phyloP scores from a whole-genome alignment of 495 filamentous ascomycete species.

The Aspergillus bertholletiae region DNA sequence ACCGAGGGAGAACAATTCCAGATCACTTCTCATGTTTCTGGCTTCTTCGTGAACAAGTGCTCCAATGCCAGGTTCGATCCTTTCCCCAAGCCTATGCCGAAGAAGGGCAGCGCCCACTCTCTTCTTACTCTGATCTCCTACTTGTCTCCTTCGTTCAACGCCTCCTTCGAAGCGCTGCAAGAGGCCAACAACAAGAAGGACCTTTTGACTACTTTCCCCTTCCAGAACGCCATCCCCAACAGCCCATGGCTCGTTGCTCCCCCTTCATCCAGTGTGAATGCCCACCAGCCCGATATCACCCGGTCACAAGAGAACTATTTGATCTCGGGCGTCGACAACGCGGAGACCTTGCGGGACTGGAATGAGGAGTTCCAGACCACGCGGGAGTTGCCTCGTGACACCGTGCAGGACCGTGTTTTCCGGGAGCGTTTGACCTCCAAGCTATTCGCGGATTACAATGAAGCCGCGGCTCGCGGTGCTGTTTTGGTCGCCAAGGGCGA shows the following conservation, averaged over 20 bases:
- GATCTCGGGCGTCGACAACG: slow-evolving; percentile 83
- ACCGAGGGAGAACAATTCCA: slow-evolving; percentile 91
- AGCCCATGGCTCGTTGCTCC: slow-evolving; percentile 87
- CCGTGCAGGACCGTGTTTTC: slow-evolving; percentile 94
- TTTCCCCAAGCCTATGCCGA: slow-evolving; percentile 64
- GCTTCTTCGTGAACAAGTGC: slow-evolving; percentile 95
- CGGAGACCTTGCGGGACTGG: slow-evolving; percentile 94
- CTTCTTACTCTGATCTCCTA: slow-evolving; percentile 73
- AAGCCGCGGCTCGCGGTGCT: slow-evolving; percentile 91
- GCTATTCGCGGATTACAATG: slow-evolving; percentile 95
- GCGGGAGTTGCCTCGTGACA: slow-evolving; percentile 85
- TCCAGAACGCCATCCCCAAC: slow-evolving; percentile 87
- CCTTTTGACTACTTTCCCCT: slow-evolving; percentile 86
- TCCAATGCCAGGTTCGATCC: slow-evolving; percentile 92
- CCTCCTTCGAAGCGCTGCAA: slow-evolving; percentile 69
- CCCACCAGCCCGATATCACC: slow-evolving; percentile 78
- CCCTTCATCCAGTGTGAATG: slow-evolving; percentile 54
- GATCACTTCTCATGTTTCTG: slow-evolving; percentile 87
- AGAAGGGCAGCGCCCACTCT: slow-evolving; percentile 74
- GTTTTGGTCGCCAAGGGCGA: slow-evolving; percentile 90
- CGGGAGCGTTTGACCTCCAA: slow-evolving; percentile 90
- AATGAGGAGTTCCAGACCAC: slow-evolving; percentile 99
- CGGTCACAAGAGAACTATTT: slow-evolving; percentile 92
- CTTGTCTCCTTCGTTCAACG: slow-evolving; percentile 77
- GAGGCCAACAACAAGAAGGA: slow-evolving; percentile 80